Base-by-base conservation (phyloP, 2,329 filamentous ascomycete genomes). In the Pestalotiopsis sp. region DNA sequence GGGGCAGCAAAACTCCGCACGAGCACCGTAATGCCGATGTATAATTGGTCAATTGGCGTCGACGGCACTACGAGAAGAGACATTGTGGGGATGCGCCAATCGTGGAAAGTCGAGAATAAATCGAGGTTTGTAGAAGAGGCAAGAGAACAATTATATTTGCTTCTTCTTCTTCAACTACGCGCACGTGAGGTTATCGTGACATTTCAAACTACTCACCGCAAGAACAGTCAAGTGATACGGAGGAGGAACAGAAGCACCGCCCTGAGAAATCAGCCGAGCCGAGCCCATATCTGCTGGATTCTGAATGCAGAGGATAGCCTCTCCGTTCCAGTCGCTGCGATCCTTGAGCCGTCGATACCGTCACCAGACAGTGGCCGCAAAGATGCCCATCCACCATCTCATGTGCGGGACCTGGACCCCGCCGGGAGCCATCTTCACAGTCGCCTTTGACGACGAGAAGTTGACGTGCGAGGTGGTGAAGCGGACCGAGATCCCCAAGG, bases 351-450 rank as follows among this genome's bases (percentile, higher is more conserved):
- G 57, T 62, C 31, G 17, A n/a, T 36, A 39, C 13, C 31, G 31
- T 62, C 70, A 68, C 71, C 75, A 72, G 74, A 74, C 69, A 72
- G 69, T 74, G 68, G 68, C 64, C 69, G 27, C 27, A 27, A 87
- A 79, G 70, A 95, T 95, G 91, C 90, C 93, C 63, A 73, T 89
- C 78, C 94, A 97, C 80, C 93, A 97, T 83, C 86, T 97, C 78
- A 96, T 97, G 92, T 90, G 95, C 77, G 94, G 94, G 71, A 97
- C 94, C 67, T 97, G 94, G 93, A 95, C 93, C 70, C 92, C 92
- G 69, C 94, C 94, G 67, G 94, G 93, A 61, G 93, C 93, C 79
- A 96, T 97, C 76, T 96, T 96, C 81, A 97, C 93, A 0, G 91
- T 97, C 70, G 89, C 91, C 70, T 97, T 97, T 78, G 93, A 97